phyloP scores from a whole-genome alignment of 2,329 filamentous ascomycete species.

The Trichoderma breve region DNA sequence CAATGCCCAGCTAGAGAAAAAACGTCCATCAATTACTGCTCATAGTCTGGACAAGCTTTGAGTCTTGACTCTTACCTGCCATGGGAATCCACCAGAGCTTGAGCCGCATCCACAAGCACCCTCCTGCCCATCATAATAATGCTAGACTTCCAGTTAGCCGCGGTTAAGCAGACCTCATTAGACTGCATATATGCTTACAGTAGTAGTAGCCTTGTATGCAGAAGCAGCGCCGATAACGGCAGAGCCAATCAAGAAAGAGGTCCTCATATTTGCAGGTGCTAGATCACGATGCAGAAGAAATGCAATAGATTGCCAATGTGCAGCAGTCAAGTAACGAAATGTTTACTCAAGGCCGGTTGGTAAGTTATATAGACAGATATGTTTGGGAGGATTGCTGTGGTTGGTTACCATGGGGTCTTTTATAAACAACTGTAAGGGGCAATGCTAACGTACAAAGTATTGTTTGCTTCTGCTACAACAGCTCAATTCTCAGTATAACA shows the following conservation, averaged over 20 bases:
- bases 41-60: neutral
- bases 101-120: conserved; percentile 10
- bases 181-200: neutral
- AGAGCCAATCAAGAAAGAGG: neutral
- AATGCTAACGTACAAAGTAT: neutral
- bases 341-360: neutral
- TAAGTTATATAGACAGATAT: neutral
- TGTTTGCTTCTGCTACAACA: neutral
- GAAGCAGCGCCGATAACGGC: neutral
- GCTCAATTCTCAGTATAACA: neutral
- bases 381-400: neutral
- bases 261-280: neutral
- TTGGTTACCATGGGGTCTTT: neutral
- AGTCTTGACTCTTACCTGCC: neutral
- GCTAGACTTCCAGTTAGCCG: neutral
- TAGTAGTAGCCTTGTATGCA: conserved; percentile 10
- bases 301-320: neutral
- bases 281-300: neutral
- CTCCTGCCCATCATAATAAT: conserved; percentile 7
- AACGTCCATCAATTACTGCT: neutral
- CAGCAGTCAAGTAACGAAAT: neutral
- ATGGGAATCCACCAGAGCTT: conserved; percentile 2
- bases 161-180: neutral
- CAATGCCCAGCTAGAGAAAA: neutral
- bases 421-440: neutral